Base-by-base conservation (phyloP, 495 filamentous ascomycete species). In the Arthonia radiata region DNA sequence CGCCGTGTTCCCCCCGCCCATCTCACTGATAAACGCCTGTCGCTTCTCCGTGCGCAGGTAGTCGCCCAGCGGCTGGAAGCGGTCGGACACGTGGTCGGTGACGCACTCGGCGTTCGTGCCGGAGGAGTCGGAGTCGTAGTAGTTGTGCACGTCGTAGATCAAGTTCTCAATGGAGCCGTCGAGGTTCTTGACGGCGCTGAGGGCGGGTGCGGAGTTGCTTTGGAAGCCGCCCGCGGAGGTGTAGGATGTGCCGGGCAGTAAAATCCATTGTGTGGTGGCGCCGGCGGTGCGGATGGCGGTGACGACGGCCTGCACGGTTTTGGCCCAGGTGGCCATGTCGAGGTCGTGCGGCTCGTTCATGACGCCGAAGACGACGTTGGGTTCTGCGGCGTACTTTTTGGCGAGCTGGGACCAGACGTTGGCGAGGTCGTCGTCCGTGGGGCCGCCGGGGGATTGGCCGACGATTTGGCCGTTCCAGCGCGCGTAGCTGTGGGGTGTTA, bases 271-370 rank as follows among this genome's bases (percentile, higher is more conserved):
- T n/a, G 36, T 37, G n/a, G 48, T 54, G 3, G 62, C 64, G 12
- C 64, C 66, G 17, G 63, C 56, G 9, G 51, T 35, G 24, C 64
- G 52, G 32, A 72, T 69, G 5, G 61, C 63, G 1, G 54, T 59
- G 1, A 72, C 61, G 23, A 46, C 58, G 11, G 52, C 49, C 37
- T 69, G 64, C 24, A 57, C 54, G 0, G 59, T 61, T 3, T 41
- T 31, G 0, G 57, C 59, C 62, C 62, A 67, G 0, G 24, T 33
- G 14, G 23, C 35, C 27, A 67, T 48, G 32, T 59, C 48, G 17
- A 53, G 41, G 18, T 60, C 46, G 33, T 64, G 61, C 3, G 65
- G 62, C 39, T 71, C 66, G 38, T 68, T 71, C 58, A 70, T 67
- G 24, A 69, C 40, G 18, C 64, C 64, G 41, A 70, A 67, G n/a